Evolutionary conservation across 1,139 yeast species (phyloP), one percentile per base, ranked within the genome.

Genomic region (Lodderomyces metapsilosis): DNA sequence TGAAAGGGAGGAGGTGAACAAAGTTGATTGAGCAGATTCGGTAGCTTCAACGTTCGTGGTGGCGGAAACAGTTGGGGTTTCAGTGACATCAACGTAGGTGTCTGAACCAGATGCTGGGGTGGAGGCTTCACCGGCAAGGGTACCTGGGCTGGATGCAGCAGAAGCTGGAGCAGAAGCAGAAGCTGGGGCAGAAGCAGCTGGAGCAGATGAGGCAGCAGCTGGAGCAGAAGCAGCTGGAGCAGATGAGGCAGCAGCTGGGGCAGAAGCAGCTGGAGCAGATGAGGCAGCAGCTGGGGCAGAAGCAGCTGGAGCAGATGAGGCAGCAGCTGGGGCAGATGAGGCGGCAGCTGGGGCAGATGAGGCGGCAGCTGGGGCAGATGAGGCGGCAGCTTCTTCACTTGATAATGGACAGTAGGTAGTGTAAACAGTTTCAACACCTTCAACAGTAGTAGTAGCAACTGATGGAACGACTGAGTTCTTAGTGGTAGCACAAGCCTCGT

Each of bases 381-480:
- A 40, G 13, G 44, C 42, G 27, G 39, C 42, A 31, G 53, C 33
- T 39, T 49, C 48, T 34, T 39, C 49, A 31, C 50, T 58, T 45
- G 63, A 54, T 42, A 59, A 56, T 45, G 78, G 78, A 48, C 80
- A 75, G 59, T 68, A 61, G 41, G 82, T 76, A 50, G 80, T 72
- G 67, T 69, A 73, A 34, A 57, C 56, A 36, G 80, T 75, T 42
- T 57, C 62, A 34, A 62, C 63, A 42, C 76, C 79, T 38, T 63
- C 53, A 32, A 64, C 62, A 35, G 79, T 72, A 37, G 64, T 60
- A 44, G 77, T 69, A 42, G 71, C 68, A 34, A 65, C 57, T 27
- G 70, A 54, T 45, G 52, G 53, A 34, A 49, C 43, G 32, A 54
- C 52, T 18, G 64, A 50, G 38, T 60, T 55, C 20, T 49, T 51